phyloP scores from a whole-genome alignment of 1,284 basidiomycete species.

The Butyriboletus appendiculatus region DNA sequence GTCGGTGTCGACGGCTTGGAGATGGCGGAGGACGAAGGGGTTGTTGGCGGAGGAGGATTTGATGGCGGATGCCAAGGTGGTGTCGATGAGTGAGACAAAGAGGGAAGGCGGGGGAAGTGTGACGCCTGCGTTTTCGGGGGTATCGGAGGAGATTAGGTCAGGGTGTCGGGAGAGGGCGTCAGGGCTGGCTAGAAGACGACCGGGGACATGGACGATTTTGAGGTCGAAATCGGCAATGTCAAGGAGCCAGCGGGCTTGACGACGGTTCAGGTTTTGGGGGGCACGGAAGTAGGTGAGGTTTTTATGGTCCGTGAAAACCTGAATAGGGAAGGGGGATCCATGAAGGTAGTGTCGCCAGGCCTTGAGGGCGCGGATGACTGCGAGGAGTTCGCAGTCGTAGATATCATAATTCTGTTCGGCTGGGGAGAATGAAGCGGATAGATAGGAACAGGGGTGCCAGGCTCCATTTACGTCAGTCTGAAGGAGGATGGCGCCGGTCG shows the following conservation, averaged over 20 bases:
- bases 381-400: background rate
- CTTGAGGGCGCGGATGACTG: background rate
- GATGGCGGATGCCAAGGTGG: too few relatives aligned
- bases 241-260: background rate
- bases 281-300: too few relatives aligned
- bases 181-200: fast-evolving
- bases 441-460: background rate
- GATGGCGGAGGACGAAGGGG: too few relatives aligned
- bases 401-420: background rate
- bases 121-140: too few relatives aligned
- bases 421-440: background rate
- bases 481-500: too few relatives aligned
- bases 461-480: too few relatives aligned
- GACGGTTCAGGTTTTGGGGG: too few relatives aligned
- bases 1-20: too few relatives aligned
- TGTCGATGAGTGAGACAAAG: background rate
- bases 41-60: too few relatives aligned
- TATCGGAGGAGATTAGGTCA: too few relatives aligned
- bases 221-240: background rate
- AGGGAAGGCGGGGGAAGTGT: background rate
- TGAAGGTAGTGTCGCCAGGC: background rate
- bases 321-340: too few relatives aligned
- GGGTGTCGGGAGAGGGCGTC: background rate
- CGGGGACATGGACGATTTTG: background rate
- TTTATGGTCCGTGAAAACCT: too few relatives aligned